phyloP scores from a whole-genome alignment of 345 rosid genomes.

The Salix purpurea region DNA sequence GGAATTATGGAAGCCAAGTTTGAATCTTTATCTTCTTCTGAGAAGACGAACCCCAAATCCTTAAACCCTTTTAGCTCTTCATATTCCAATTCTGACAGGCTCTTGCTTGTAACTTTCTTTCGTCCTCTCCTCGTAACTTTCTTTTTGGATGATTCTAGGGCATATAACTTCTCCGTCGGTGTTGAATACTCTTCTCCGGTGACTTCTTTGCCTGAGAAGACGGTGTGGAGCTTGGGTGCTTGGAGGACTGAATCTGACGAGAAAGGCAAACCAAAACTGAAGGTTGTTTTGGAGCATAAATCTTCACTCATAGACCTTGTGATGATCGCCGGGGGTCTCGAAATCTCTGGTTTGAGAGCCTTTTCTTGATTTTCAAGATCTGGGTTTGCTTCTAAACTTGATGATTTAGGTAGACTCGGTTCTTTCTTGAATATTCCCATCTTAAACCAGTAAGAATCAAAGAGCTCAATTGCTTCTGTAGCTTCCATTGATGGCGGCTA shows the following conservation, averaged over 20 bases:
- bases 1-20: constrained; percentile 70
- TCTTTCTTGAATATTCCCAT: constrained; percentile 37
- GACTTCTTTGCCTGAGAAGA: constrained; percentile 37
- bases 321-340: constrained; percentile 24
- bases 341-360: constrained; percentile 13
- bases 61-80: constrained; percentile 80
- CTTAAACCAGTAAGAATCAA: constrained; percentile 48
- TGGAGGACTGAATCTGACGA: constrained; percentile 51
- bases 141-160: constrained; percentile 1
- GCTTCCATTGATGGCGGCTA: constrained; percentile 34
- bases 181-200: constrained; percentile 11
- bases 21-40: constrained; percentile 65
- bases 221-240: constrained; percentile 33
- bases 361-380: constrained; percentile 22
- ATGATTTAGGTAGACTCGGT: neutral
- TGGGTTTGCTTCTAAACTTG: constrained; percentile 19
- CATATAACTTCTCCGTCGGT: neutral
- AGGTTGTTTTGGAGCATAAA: constrained; percentile 29
- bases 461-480: constrained; percentile 28
- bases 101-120: constrained; percentile 42
- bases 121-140: neutral
- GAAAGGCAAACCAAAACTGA: constrained; percentile 12
- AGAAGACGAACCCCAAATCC: constrained; percentile 89
- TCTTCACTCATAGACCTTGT: constrained; percentile 57
- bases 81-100: constrained; percentile 65